Evolutionary conservation across 2,329 filamentous ascomycete genomes (phyloP).

Genomic region (Tolypocladium paradoxum): DNA sequence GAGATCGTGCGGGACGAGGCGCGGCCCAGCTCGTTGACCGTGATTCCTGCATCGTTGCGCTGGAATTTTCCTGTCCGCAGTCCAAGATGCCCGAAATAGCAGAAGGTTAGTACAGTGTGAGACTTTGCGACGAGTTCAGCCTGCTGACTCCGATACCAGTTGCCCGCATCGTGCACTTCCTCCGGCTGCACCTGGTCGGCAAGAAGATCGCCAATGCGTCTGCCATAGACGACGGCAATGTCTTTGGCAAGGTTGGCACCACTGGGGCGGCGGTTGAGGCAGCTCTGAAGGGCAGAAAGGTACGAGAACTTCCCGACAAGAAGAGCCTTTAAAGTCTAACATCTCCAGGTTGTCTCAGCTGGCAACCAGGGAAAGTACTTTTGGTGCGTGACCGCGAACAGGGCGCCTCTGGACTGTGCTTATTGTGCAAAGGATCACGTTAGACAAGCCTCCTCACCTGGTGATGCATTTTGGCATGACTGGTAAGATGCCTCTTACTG

Average conservation of each 20-base stretch:
- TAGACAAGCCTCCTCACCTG: slow-evolving; percentile 72
- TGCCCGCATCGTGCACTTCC: slow-evolving; percentile 75
- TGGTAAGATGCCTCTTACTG: slow-evolving; percentile 21
- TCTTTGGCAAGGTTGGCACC: slow-evolving; percentile 87
- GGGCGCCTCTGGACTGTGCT: background rate
- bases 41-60: background rate
- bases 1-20: background rate
- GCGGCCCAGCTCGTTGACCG: background rate
- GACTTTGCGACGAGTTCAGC: background rate
- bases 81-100: slow-evolving; percentile 51
- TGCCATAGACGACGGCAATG: slow-evolving; percentile 67
- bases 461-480: slow-evolving; percentile 82
- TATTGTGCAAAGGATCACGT: slow-evolving; percentile 22
- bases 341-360: slow-evolving; percentile 42
- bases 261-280: slow-evolving; percentile 63
- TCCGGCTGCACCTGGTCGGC: slow-evolving; percentile 73
- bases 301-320: slow-evolving; percentile 7
- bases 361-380: slow-evolving; percentile 96
- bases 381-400: slow-evolving; percentile 40
- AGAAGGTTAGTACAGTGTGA: slow-evolving; percentile 32
- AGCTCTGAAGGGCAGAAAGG: slow-evolving; percentile 63
- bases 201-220: slow-evolving; percentile 63
- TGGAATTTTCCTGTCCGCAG: background rate
- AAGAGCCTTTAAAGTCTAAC: background rate
- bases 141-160: slow-evolving; percentile 32